Base-by-base conservation (phyloP, 805 yeast genomes). In the Spathaspora passalidarum region DNA sequence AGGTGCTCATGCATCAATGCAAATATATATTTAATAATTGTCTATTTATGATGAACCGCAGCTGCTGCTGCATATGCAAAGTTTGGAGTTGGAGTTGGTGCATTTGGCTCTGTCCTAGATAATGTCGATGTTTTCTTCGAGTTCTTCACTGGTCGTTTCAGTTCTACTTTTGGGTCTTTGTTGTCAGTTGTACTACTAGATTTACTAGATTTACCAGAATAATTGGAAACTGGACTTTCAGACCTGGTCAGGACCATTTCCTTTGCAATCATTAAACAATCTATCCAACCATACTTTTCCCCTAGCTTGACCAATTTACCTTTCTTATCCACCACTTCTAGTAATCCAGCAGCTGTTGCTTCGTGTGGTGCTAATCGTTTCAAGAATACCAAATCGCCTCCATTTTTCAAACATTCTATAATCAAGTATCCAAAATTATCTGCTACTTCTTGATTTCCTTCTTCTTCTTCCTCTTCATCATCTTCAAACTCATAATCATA, bases 401-500 rank as follows among this genome's bases (percentile, higher is more conserved):
- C 81, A 45, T 74, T 69, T 48, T 75, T 76, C 52, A 79, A 72
- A 53, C 83, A 67, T 55, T 86, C 91, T 22, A 86, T 57, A 10
- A 84, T 82, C 39, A 85, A 65, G 54, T 79, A 84, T 0, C 92
- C 94, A 45, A 70, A 75, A 19, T 71, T 70, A 5, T 71, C 70
- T 16, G 63, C 67, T 47, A n/a, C n/a, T n/a, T n/a, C n/a, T n/a
- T n/a, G n/a, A n/a, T 81, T 86, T 50, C 49, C 54, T 13, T 48
- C 38, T 5, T 20, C 46, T 19, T 50, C 54, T 5, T 49, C 61
- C 7, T 56, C 59, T 14, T 57, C 60, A 23, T 55, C 62, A 3
- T 49, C 55, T 54, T 81, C 83, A 62, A 86, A 86, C 59, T 86
- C 92, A 62, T 83, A 85, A 62, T 86, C 92, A 59, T 86, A 86